These are phyloP conservation scores for Blastomyces percursus DNA, from an alignment of 2,329 filamentous ascomycete species.

Conservation along the genomic window DNA sequence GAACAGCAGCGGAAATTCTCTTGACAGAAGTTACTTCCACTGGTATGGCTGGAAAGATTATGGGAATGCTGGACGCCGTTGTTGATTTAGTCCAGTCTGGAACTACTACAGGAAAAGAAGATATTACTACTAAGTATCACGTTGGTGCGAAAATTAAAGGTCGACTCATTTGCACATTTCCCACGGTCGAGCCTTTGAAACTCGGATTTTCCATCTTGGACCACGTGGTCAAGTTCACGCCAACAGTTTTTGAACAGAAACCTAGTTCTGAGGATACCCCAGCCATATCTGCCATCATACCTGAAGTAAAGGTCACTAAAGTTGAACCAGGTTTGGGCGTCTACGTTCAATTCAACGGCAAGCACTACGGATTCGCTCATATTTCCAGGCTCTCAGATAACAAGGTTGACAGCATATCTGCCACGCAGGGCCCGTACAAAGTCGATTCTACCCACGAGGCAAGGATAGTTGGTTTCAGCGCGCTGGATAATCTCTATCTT, in stretches of 20 bases:
- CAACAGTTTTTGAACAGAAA: constrained; percentile 19
- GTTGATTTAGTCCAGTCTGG: constrained; percentile 87
- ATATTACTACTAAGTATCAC: constrained; percentile 69
- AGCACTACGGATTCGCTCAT: constrained; percentile 72
- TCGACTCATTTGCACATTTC: constrained; percentile 79
- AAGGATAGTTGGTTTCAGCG: constrained; percentile 75
- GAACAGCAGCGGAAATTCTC: constrained; percentile 77
- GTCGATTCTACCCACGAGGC: constrained; percentile 67
- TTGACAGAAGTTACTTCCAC: constrained; percentile 61
- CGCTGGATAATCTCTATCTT: constrained; percentile 74
- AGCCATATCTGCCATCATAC: constrained; percentile 56
- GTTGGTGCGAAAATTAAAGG: constrained; percentile 74
- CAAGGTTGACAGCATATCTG: constrained; percentile 72
- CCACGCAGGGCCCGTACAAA: constrained; percentile 66
- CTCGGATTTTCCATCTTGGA: constrained; percentile 78
- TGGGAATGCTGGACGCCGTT: constrained; percentile 83
- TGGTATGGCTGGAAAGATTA: constrained; percentile 79
- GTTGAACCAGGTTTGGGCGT: constrained; percentile 73
- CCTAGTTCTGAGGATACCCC: constrained; percentile 38
- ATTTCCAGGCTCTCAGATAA: constrained; percentile 86
- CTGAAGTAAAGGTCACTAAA: constrained; percentile 65
- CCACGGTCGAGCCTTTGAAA: constrained; percentile 65
- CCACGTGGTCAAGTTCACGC: constrained; percentile 60
- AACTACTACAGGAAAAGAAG: constrained; percentile 54
- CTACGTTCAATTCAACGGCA: constrained; percentile 61